Base-by-base conservation (phyloP, 129 eudicot species). In the Escallonia herrerae region DNA sequence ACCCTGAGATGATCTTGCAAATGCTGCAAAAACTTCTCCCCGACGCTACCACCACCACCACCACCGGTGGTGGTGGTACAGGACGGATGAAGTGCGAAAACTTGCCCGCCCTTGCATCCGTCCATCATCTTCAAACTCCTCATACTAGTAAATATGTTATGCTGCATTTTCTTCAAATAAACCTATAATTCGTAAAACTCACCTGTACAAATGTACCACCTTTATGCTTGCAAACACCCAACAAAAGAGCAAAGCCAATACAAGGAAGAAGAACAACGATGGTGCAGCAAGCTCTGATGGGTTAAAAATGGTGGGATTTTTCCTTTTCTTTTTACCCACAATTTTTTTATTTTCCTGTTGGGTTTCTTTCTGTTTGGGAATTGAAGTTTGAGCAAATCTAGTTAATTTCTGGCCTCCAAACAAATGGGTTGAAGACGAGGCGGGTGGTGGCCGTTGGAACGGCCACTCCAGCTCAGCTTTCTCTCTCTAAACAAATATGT, bases 11-110 rank as follows among this genome's bases (percentile, higher is more conserved):
- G 86, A 6, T 81, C 90, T 10, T 84, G 86, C 6, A 84, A 45
- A 13, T 82, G 86, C 11, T 84, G 87, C 10, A 81, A 49, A 53
- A 84, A 63, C 61, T 80, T 78, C 65, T 81, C 91, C 3, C 82
- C 84, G 7, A 72, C 73, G 41, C 84, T 66, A 43, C 86, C 79
- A 10, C 82, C 80, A 7, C 65, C 65, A 11, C 73, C 73, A n/a
- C n/a, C n/a, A n/a, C n/a, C n/a, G n/a, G n/a, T n/a, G 59, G 9
- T 40, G 54, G 60, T 49, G 45, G 53, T 38, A 2, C 59, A 63
- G 4, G 79, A 49, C 44, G 79, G 60, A 64, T 72, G 63, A 56
- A 76, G 15, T 49, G 84, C 63, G 69, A 52, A 74, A 1, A 82
- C 58, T 45, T 77, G 80, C 22, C 79, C 41, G 44, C 76, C 70